These are phyloP conservation scores for Priceomyces melissophilus DNA, from an alignment of 805 yeast species.

Conservation along the genomic window DNA sequence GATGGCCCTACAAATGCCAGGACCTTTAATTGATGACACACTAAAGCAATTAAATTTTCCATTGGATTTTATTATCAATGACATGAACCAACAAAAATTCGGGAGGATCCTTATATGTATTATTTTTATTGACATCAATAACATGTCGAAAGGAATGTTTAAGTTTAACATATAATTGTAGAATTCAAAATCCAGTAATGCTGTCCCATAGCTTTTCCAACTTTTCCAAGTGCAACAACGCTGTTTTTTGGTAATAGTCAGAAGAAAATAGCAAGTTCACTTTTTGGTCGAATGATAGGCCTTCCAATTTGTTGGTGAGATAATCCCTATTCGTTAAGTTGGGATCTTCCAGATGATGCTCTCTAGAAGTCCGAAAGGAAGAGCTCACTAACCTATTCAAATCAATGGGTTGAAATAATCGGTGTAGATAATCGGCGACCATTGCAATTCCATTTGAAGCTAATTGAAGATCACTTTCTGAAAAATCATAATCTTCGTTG, in stretches of 20 bases:
- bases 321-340: slow-evolving; percentile 2
- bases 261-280: slow-evolving; percentile 8
- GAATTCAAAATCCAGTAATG: background rate
- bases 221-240: slow-evolving; percentile 8
- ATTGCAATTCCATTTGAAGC: slow-evolving; percentile 26
- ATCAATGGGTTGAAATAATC: slow-evolving; percentile 20
- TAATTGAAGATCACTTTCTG: slow-evolving; percentile 31
- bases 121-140: background rate
- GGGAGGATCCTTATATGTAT: too few species aligned
- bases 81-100: too few species aligned
- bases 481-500: slow-evolving; percentile 48
- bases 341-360: slow-evolving; percentile 6
- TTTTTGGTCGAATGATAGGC: slow-evolving; percentile 16
- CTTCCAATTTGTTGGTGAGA: slow-evolving; percentile 5
- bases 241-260: slow-evolving; percentile 2
- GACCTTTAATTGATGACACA: slow-evolving; percentile 17
- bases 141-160: background rate
- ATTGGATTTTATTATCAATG: too few species aligned
- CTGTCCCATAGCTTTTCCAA: slow-evolving; percentile 16
- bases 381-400: slow-evolving; percentile 4
- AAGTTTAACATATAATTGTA: background rate
- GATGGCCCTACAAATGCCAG: slow-evolving; percentile 25
- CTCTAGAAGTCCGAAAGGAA: slow-evolving; percentile 1
- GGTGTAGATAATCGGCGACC: slow-evolving; percentile 20
- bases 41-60: background rate